Evolutionary conservation across 352 stramenopile species (phyloP), one percentile per base, ranked within the genome.

Genomic region (Globisporangium paddicum): DNA sequence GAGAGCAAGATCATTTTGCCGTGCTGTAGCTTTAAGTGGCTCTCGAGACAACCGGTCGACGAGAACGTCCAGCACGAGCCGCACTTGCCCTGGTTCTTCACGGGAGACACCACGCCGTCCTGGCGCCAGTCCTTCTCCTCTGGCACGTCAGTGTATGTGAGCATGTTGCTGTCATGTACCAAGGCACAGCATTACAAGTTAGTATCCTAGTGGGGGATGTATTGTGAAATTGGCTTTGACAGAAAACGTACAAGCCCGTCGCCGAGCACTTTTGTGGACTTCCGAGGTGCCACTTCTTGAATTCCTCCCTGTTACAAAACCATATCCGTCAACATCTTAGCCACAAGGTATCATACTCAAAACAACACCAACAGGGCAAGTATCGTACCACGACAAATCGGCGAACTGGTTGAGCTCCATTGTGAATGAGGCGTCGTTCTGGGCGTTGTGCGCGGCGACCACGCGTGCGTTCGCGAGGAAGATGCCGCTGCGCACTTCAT

Each of bases 11-110:
- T 75, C 9, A 98, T 88, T 63, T 96, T 75, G 19, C 88, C 89
- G 59, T 89, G 97, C 59, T 96, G 93, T 42, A 99, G 77, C 68
- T 95, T 98, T 60, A 98, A 74, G 69, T 97, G 94, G 60, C 96
- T 98, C 82, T 99, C 98, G 49, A 99, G 90, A 38, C 92, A 92
- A 16, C 97, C 98, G 14, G 97, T 99, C 11, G 97, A 96, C 18
- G 96, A 98, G 80, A 99, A 99, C 14, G 96, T 95, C 97, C 97
- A 99, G 82, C 97, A 99, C 45, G 94, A 98, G 51, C 97, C 97
- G 72, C 97, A 99, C 35, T 92, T 83, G 55, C 96, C 97, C 72
- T 99, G 97, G 71, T 99, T 98, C 76, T 99, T 99, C 6, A 99
- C 94, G 1, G 86, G 81, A 14, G 96, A 99, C 10, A 99, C 96